These are phyloP conservation scores for Leccinum variicolor DNA, from an alignment of 768 basidiomycete species.

Conservation along the genomic window DNA sequence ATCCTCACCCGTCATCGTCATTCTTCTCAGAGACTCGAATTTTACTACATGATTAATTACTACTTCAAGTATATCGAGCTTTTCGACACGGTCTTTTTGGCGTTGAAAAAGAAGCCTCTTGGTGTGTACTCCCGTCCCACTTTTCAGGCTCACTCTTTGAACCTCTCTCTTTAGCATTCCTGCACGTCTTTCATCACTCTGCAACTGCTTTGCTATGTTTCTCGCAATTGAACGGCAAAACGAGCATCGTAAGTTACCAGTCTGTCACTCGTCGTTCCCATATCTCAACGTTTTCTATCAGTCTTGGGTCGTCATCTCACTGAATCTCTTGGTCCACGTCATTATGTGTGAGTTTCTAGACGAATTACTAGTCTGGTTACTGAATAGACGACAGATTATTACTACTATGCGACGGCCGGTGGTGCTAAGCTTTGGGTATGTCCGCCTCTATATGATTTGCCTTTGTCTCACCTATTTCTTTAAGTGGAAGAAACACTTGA, in stretches of 20 bases:
- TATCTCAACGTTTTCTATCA: slow-evolving; percentile 28
- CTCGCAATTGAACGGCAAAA: slow-evolving; percentile 90
- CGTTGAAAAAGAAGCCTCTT: slow-evolving; percentile 96
- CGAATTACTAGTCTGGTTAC: neutral
- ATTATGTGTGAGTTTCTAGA: slow-evolving; percentile 81
- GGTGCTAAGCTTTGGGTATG: slow-evolving; percentile 94
- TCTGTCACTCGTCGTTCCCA: neutral
- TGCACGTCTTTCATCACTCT: slow-evolving; percentile 99
- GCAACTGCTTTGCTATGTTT: slow-evolving; percentile 95
- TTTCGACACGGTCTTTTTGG: slow-evolving; percentile 94
- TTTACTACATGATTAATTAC: slow-evolving; percentile 99
- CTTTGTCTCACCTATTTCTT: neutral
- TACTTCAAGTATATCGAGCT: slow-evolving; percentile 98
- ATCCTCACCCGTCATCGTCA: slow-evolving; percentile 1
- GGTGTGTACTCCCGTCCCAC: slow-evolving; percentile 46
- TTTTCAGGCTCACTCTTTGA: neutral
- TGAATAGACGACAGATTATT: slow-evolving; percentile 68
- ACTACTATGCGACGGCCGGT: slow-evolving; percentile 98
- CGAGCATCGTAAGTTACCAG: slow-evolving; percentile 74
- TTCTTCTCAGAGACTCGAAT: slow-evolving; percentile 70
- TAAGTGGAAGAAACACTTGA: slow-evolving; percentile 99
- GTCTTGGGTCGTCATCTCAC: slow-evolving; percentile 94
- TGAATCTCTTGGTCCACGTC: slow-evolving; percentile 93
- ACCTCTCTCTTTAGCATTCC: slow-evolving; percentile 59
- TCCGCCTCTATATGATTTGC: neutral